Conservation (phyloP, 805 yeast species). For the Maudiozyma bulderi region DNA sequence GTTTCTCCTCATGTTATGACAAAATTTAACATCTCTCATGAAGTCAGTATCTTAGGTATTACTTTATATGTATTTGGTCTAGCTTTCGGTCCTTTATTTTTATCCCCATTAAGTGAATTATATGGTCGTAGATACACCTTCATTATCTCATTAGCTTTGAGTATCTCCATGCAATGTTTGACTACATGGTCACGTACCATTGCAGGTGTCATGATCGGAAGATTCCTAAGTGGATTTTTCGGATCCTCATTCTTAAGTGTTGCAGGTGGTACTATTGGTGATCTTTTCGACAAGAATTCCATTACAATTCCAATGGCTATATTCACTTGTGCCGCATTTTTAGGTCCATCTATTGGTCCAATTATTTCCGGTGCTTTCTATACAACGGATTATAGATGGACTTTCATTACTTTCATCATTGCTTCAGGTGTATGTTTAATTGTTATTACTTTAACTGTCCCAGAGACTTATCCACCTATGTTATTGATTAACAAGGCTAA, state of each 20-base stretch:
- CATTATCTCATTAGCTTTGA: slow-evolving; percentile 47
- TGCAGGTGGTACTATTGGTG: slow-evolving; percentile 72
- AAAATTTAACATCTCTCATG: slow-evolving; percentile 43
- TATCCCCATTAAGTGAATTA: slow-evolving; percentile 62
- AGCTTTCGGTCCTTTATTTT: slow-evolving; percentile 55
- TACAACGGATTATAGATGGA: slow-evolving; percentile 55
- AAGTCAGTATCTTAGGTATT: slow-evolving; percentile 46
- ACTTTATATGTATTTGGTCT: slow-evolving; percentile 61
- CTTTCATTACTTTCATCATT: slow-evolving; percentile 54
- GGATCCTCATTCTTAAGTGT: slow-evolving; percentile 69
- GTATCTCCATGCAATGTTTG: slow-evolving; percentile 49
- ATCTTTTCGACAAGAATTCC: slow-evolving; percentile 49
- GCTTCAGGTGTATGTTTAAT: slow-evolving; percentile 48
- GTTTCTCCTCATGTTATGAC: slow-evolving; percentile 43
- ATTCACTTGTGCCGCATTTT: slow-evolving; percentile 52
- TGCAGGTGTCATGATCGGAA: slow-evolving; percentile 53
- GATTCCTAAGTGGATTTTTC: slow-evolving; percentile 61
- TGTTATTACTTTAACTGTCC: slow-evolving; percentile 37
- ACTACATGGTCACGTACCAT: slow-evolving; percentile 50
- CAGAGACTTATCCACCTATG: slow-evolving; percentile 57
- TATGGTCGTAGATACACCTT: slow-evolving; percentile 54
- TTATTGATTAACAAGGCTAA: slow-evolving; percentile 44
- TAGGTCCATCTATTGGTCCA: slow-evolving; percentile 68
- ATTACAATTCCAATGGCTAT: slow-evolving; percentile 64
- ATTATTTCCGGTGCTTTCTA: slow-evolving; percentile 47